Percentiles rank a stretch among this genome's conserved stretches.
Conservation (phyloP, 805 yeast genomes). For the Diddensiella caesifluorescens region DNA sequence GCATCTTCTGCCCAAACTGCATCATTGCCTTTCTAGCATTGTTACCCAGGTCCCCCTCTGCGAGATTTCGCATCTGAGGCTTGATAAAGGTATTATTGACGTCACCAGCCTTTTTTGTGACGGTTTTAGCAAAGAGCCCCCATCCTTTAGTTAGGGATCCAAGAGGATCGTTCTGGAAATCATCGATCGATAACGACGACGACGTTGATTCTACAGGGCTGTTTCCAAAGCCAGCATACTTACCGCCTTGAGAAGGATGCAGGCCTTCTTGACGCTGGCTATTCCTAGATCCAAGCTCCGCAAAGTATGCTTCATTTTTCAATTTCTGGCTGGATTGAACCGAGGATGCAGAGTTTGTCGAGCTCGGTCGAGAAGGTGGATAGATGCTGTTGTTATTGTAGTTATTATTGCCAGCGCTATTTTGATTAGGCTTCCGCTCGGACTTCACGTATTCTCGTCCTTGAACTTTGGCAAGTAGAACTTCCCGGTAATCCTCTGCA, state of each 20-base stretch:
- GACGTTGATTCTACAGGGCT: conserved; percentile 35
- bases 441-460: conserved; percentile 53
- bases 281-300: conserved; percentile 68
- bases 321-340: conserved; percentile 36
- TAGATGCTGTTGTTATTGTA: conserved; percentile 7
- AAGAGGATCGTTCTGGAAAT: conserved; percentile 63
- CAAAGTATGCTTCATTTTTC: conserved; percentile 79
- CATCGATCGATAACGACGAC: conserved; percentile 22
- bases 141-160: conserved; percentile 92
- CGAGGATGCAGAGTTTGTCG: conserved; percentile 2
- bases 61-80: conserved; percentile 80
- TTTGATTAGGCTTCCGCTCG: too few relatives aligned
- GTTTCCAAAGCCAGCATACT: conserved; percentile 86
- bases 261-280: conserved; percentile 66
- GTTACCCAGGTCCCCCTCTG: conserved; percentile 68
- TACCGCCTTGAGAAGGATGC: conserved; percentile 94
- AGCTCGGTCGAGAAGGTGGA: conserved; percentile 12
- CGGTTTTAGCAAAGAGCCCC: conserved; percentile 85
- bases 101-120: conserved; percentile 75
- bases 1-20: conserved; percentile 92
- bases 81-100: conserved; percentile 85
- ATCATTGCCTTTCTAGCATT: conserved; percentile 92
- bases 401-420: too few relatives aligned
- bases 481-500: conserved; percentile 91
- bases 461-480: conserved; percentile 67